Evolutionary conservation across 176 grass and related monocot species (phyloP).

Genomic region (sorghum (Sorghum bicolor)): DNA sequence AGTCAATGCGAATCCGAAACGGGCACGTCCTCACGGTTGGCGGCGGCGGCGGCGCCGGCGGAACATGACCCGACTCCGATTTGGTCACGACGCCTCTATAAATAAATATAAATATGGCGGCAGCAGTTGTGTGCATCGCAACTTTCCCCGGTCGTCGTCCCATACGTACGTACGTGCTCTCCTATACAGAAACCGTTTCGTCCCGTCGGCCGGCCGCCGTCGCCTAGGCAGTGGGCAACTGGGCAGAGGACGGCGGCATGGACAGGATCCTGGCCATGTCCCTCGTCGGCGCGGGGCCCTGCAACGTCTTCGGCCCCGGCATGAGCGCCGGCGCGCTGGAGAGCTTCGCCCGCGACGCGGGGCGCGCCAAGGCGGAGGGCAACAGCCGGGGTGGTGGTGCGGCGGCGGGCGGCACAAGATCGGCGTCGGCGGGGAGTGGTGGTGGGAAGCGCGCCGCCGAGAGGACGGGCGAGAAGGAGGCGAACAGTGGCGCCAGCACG

Average conservation of each 20-base stretch:
- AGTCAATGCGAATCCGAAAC: neutral
- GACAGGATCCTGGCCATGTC: conserved; percentile 43
- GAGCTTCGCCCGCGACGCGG: neutral
- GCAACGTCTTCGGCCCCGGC: conserved; percentile 29
- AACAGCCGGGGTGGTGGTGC: neutral
- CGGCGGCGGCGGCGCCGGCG: neutral
- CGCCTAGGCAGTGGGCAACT: neutral
- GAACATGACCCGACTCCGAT: neutral
- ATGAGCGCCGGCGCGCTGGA: conserved; percentile 37
- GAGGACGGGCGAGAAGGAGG: neutral
- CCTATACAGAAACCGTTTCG: neutral
- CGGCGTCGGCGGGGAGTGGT: neutral
- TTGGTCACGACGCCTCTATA: no score
- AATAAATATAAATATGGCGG: neutral
- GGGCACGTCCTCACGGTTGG: neutral
- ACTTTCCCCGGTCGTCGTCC: neutral
- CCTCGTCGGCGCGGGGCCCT: conserved; percentile 29
- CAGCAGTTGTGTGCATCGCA: neutral
- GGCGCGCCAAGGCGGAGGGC: neutral
- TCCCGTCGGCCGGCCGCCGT: neutral
- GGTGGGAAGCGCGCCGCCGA: neutral
- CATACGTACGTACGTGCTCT: neutral
- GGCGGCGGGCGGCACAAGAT: neutral
- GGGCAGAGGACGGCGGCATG: neutral
- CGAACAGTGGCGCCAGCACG: neutral